phyloP scores from a whole-genome alignment of 2,329 filamentous ascomycete genomes.

The Thermochaetoides dissita region DNA sequence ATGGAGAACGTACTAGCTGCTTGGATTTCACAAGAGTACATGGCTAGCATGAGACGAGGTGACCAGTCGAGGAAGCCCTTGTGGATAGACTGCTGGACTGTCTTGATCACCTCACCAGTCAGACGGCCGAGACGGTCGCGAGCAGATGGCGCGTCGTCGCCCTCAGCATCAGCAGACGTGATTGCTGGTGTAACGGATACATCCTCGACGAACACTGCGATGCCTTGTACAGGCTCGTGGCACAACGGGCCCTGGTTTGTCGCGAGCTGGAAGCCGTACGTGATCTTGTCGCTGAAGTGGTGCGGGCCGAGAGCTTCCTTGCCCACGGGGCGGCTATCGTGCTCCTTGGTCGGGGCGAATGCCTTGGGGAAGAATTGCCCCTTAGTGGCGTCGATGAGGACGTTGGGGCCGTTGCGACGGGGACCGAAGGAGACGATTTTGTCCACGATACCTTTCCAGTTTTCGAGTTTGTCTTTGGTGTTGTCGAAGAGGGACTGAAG shows the following conservation, averaged over 20 bases:
- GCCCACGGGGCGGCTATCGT: slow-evolving; percentile 23
- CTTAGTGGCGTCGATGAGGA: slow-evolving; percentile 72
- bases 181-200: slow-evolving; percentile 39
- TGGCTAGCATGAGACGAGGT: slow-evolving; percentile 83
- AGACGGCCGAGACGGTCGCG: slow-evolving; percentile 61
- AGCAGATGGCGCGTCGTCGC: slow-evolving; percentile 33
- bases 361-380: slow-evolving; percentile 59
- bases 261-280: slow-evolving; percentile 86
- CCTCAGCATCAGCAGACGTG: slow-evolving; percentile 26
- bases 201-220: slow-evolving; percentile 81
- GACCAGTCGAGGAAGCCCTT: slow-evolving; percentile 91
- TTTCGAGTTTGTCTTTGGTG: slow-evolving; percentile 53
- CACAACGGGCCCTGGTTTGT: slow-evolving; percentile 82
- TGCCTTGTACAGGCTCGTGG: slow-evolving; percentile 81
- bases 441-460: slow-evolving; percentile 64
- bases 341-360: slow-evolving; percentile 30
- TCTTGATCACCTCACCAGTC: slow-evolving; percentile 86
- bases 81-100: slow-evolving; percentile 69
- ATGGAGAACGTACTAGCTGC: slow-evolving; percentile 52
- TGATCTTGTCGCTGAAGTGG: slow-evolving; percentile 78
- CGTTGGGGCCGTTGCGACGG: slow-evolving; percentile 68
- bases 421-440: slow-evolving; percentile 86
- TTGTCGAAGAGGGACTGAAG: slow-evolving; percentile 55
- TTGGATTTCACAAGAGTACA: slow-evolving; percentile 98
- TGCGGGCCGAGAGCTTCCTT: slow-evolving; percentile 41